Evolutionary conservation across 1,284 basidiomycete genomes (phyloP), one percentile per base, ranked within the genome.

Genomic region (Retiboletus fuscus): DNA sequence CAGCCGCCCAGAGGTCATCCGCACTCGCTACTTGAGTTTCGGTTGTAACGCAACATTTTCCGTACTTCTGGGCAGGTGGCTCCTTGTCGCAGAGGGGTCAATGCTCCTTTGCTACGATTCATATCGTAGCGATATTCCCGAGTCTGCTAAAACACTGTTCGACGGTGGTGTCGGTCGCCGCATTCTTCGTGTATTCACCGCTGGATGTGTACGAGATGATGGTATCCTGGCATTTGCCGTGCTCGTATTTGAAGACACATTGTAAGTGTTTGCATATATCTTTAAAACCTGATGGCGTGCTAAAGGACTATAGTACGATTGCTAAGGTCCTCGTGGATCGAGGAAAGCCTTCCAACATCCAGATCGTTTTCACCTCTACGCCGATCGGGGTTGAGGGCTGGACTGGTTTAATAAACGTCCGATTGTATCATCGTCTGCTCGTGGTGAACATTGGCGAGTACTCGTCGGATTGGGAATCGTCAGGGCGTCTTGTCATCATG

Each of bases 41-140:
- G 44, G 72, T 5, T 13, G 41, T 34, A 53, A 64, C 22, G 67
- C 53, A 18, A 43, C 46, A 7, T 13, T 73, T 8, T 70, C 61
- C 13, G 53, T 73, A 7, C 62, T 72, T 22, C 51, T 65, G 15
- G 57, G 62, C 55, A 64, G 70, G 28, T 68, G 62, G 70, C 51
- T 66, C 10, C 46, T 72, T 24, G 66, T 72, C 7, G 72, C 67
- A 46, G 66, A 66, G 22, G 67, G 64, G 3, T 62, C 72, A 22
- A 58, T 18, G 2, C 66, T 72, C 26, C 26, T 63, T 26, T 73
- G 71, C 43, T 72, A 73, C 22, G 72, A 72, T 46, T 73, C 64
- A 24, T 49, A 64, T 34, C n/a, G 16, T 28, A 30, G 26, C 16
- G 11, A 44, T 44, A 53, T 49, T 16, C 18, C 16, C 3, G 24